Conservation (phyloP, 2,329 filamentous ascomycete genomes). For the Cladosporium sp. region DNA sequence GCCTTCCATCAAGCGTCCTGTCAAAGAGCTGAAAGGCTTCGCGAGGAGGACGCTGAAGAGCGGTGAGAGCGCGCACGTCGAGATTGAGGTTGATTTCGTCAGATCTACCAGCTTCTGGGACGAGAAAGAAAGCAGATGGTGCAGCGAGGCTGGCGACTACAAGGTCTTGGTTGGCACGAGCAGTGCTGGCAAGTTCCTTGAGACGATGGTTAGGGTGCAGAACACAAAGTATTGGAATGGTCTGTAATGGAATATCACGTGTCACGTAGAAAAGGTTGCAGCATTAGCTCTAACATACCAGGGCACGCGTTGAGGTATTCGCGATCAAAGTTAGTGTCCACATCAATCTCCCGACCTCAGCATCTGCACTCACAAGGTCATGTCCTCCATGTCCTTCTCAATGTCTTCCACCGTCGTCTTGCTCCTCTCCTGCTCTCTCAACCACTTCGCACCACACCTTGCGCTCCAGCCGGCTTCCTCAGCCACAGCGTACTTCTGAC, state of each 20-base stretch:
- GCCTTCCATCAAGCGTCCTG: conserved; percentile 59
- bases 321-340: too few species aligned
- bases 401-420: not conserved
- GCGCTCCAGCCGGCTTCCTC: conserved; percentile 1
- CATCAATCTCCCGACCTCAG: not conserved
- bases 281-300: too few species aligned
- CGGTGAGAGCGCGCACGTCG: conserved; percentile 55
- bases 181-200: conserved; percentile 11
- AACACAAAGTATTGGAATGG: conserved; percentile 13
- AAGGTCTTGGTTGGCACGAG: conserved; percentile 51
- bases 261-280: too few species aligned
- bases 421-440: not conserved
- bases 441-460: not conserved
- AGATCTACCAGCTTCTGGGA: conserved; percentile 68
- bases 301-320: too few species aligned
- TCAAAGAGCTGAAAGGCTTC: conserved; percentile 69
- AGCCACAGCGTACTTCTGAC: not conserved
- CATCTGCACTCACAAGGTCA: not conserved
- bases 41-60: conserved; percentile 58
- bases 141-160: conserved; percentile 62
- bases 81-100: conserved; percentile 50
- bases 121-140: conserved; percentile 62
- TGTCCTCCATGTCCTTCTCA: not conserved
- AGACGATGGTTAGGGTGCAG: conserved; percentile 2
- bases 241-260: not conserved